Base-by-base conservation (phyloP, 2,329 filamentous ascomycete species). In the Polychaeton citri region DNA sequence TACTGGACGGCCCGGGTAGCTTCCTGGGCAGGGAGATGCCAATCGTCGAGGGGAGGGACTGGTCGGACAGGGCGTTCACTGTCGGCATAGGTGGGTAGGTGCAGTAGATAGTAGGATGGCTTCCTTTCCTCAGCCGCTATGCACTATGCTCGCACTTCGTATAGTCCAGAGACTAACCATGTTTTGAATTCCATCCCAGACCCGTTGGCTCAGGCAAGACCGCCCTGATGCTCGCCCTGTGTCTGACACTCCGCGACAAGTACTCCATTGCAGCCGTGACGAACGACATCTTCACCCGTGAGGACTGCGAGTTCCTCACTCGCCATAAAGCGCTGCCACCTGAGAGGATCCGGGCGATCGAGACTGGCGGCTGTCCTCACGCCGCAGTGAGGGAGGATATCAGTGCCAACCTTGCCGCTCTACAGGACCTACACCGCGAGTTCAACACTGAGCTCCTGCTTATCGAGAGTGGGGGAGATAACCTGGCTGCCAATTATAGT, bases 321-420 rank as follows among this genome's bases (percentile, higher is more conserved):
- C 77, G 78, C 38, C 72, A 95, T 70, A 71, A 74, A 45, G 90
- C 90, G 5, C 78, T 96, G 0, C 81, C 87, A 0, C 72, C 87
- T 4, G 61, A 72, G 19, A 83, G 88, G 41, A 96, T 96, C 65
- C 76, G 81, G 42, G 90, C 90, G 54, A 96, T 98, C 61, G 90
- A 98, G 64, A 98, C 90, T 2, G 90, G 90, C 47, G 90, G 90
- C 9, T 96, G 90, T 57, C 90, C 90, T 0, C 90, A 98, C 65
- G 90, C 90, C 41, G 90, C 90, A 26, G 90, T 96, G 40, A 84
- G 90, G 46, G 90, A 98, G 68, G 90, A 98, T 63, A 95, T 98
- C 52, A 84, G 77, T 24, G 78, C 83, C 46, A 98, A 98, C 65
- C 77, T 98, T 3, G 82, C 86, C 37, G 90, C 88, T 0, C 74